These are phyloP conservation scores for Fusarium odoratissimum DNA, from an alignment of 2,329 filamentous ascomycete genomes.

Conservation along the genomic window DNA sequence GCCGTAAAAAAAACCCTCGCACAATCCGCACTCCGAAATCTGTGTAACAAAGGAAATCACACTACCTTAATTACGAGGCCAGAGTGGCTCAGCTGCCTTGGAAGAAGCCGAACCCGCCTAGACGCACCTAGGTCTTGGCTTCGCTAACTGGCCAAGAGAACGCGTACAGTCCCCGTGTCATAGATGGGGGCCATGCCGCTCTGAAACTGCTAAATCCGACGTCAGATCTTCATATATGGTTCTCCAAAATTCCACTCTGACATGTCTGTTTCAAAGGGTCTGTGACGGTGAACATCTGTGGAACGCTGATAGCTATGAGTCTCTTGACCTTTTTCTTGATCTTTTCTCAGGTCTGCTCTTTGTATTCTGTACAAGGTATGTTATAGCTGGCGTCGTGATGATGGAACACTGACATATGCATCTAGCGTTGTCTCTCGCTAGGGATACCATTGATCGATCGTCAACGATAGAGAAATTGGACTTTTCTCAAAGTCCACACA, in stretches of 20 bases:
- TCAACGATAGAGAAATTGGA: slow-evolving; percentile 17
- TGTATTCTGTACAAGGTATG: slow-evolving; percentile 13
- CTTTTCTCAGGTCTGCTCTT: not conserved
- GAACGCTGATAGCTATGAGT: slow-evolving; percentile 15
- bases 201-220: not conserved
- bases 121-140: slow-evolving; percentile 11
- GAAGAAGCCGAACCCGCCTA: slow-evolving; percentile 18
- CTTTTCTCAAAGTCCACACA: slow-evolving; percentile 10
- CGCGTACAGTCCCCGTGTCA: slow-evolving; percentile 12
- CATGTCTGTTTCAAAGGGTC: not conserved
- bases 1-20: not conserved
- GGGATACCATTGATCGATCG: slow-evolving; percentile 3
- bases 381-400: fast-evolving
- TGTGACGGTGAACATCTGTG: not conserved
- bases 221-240: slow-evolving; percentile 4
- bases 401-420: not conserved
- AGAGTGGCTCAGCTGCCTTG: slow-evolving; percentile 34
- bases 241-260: not conserved
- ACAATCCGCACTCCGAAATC: not conserved
- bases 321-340: slow-evolving; percentile 4
- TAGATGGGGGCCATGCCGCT: slow-evolving; percentile 11
- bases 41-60: not conserved
- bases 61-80: slow-evolving; percentile 15
- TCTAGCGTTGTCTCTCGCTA: slow-evolving; percentile 11
- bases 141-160: slow-evolving; percentile 21